Conservation (phyloP, 495 filamentous ascomycete species). For the Xylaria longipes region DNA sequence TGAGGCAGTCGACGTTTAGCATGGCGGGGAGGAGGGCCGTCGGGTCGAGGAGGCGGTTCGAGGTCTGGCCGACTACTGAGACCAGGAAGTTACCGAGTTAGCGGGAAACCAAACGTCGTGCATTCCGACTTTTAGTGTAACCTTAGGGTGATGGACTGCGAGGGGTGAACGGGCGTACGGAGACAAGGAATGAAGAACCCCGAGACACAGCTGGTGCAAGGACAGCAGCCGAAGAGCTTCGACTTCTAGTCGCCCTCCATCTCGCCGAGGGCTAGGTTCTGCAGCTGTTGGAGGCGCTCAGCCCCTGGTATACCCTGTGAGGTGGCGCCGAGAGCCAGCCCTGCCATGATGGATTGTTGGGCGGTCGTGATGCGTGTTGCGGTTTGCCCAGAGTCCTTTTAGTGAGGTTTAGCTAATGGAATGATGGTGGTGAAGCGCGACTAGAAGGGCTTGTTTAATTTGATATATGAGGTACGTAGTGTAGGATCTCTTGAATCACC, state of each 20-base stretch:
- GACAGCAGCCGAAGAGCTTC: slow-evolving; percentile 38
- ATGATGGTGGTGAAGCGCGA: too few relatives aligned
- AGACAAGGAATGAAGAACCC: slow-evolving; percentile 56
- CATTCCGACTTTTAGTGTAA: background rate
- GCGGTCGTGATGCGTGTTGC: too few relatives aligned
- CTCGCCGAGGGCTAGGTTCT: slow-evolving; percentile 26
- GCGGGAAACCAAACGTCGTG: background rate
- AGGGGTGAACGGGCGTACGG: background rate
- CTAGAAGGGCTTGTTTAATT: background rate
- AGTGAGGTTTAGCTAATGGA: background rate
- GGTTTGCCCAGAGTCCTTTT: background rate
- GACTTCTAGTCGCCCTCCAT: slow-evolving; percentile 29
- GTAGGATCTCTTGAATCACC: background rate
- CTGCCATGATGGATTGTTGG: background rate
- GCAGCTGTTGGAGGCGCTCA: slow-evolving; percentile 16
- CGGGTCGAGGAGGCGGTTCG: slow-evolving; percentile 53
- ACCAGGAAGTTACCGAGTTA: background rate
- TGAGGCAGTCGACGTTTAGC: slow-evolving; percentile 46
- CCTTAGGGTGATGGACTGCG: background rate
- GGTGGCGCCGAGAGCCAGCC: slow-evolving; percentile 1
- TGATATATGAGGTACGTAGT: background rate
- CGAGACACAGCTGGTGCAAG: slow-evolving; percentile 38
- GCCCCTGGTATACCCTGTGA: background rate
- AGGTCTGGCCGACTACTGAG: slow-evolving; percentile 51
- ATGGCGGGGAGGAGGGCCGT: slow-evolving; percentile 45